phyloP scores from a whole-genome alignment of 306 rosid genomes.

The Cyamopsis tetragonoloba region DNA sequence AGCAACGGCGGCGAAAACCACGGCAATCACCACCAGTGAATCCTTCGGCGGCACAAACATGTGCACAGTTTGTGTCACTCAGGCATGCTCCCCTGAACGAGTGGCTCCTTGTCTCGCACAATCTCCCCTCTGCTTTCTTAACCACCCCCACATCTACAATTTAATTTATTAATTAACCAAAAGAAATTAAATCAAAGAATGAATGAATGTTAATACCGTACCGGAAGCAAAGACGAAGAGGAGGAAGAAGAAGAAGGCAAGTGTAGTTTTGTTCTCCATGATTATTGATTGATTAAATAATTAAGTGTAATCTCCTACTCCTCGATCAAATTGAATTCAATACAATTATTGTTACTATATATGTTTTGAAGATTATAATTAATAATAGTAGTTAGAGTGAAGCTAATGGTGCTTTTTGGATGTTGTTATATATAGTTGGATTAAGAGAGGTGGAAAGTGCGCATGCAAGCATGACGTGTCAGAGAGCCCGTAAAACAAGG shows the following conservation, averaged over 20 bases:
- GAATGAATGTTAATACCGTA: neutral
- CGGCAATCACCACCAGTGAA: constrained; percentile 52
- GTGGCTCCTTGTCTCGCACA: constrained; percentile 43
- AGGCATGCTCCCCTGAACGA: constrained; percentile 28
- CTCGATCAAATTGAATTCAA: too few species aligned
- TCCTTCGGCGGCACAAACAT: constrained; percentile 46
- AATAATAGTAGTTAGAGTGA: too few species aligned
- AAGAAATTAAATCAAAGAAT: neutral
- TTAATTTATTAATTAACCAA: neutral
- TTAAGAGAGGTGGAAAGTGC: neutral
- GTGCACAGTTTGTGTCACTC: constrained; percentile 41
- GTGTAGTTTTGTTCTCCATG: constrained; percentile 32
- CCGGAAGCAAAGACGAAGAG: constrained; percentile 33
- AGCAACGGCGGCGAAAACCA: constrained; percentile 55
- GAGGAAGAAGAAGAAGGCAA: constrained; percentile 17
- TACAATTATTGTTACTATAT: too few species aligned
- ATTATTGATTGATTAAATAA: too few species aligned
- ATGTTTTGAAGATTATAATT: too few species aligned
- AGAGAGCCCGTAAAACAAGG: neutral
- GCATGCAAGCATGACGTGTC: neutral
- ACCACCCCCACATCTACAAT: constrained; percentile 25
- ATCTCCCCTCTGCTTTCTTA: constrained; percentile 32
- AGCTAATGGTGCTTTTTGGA: neutral
- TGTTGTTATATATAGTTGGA: neutral
- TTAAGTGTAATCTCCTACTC: too few species aligned